Conservation (phyloP, 768 basidiomycete species). For the Crassisporium funariophilum region DNA sequence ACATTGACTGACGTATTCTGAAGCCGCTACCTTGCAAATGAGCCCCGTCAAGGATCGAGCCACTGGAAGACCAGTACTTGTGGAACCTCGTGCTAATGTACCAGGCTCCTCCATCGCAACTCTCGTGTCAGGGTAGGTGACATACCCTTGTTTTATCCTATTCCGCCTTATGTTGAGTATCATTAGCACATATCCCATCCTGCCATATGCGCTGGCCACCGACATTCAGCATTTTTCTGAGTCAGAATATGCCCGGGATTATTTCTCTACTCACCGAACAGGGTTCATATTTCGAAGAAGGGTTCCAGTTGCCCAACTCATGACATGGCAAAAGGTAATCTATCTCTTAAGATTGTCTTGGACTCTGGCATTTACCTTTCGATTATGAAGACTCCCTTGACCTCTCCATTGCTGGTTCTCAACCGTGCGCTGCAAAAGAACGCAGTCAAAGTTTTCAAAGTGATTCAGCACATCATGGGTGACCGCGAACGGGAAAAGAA, state of each 20-base stretch:
- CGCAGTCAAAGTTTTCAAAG: conserved; percentile 84
- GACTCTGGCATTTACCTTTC: conserved; percentile 2
- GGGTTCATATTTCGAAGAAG: conserved; percentile 84
- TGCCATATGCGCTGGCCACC: conserved; percentile 78
- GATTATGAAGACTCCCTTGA: conserved; percentile 53
- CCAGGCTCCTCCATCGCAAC: conserved; percentile 36
- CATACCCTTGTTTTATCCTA: conserved; percentile 4
- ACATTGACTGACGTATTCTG: conserved; percentile 7
- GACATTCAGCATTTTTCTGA: conserved; percentile 89
- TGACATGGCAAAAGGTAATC: conserved; percentile 86
- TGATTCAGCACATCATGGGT: conserved; percentile 92
- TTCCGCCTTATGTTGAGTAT: conserved; percentile 10
- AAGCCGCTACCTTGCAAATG: conserved; percentile 72
- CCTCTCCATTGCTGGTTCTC: conserved; percentile 73
- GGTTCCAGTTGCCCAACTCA: conserved; percentile 83
- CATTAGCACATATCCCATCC: conserved; percentile 69
- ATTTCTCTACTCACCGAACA: conserved; percentile 88
- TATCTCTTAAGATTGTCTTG: background rate
- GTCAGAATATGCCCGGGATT: conserved; percentile 82
- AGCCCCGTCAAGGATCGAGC: conserved; percentile 73
- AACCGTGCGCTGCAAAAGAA: conserved; percentile 70
- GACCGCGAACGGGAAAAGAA: conserved; percentile 78
- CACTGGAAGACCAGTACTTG: conserved; percentile 62
- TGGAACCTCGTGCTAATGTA: conserved; percentile 39
- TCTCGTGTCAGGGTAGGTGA: conserved; percentile 65